These are phyloP conservation scores for Tolypocladium paradoxum DNA, from an alignment of 2,329 filamentous ascomycete genomes.

Conservation along the genomic window DNA sequence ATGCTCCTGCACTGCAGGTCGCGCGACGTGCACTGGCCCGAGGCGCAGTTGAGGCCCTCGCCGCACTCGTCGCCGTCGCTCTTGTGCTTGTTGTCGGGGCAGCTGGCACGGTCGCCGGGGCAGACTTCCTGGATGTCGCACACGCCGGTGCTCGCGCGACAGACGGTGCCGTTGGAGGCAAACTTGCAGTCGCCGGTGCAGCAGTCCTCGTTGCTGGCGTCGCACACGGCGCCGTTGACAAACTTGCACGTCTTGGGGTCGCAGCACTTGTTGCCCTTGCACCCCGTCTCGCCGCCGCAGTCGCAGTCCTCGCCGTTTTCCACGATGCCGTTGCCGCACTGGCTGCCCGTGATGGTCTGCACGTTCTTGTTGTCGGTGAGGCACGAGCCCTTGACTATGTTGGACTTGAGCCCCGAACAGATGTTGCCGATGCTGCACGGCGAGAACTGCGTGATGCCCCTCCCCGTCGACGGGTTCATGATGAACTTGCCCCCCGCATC, in stretches of 20 bases:
- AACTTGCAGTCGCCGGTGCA: slow-evolving; percentile 60
- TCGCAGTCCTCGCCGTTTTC: slow-evolving; percentile 92
- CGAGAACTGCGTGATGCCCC: slow-evolving; percentile 69
- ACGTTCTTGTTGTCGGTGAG: slow-evolving; percentile 80
- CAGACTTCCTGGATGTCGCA: slow-evolving; percentile 86
- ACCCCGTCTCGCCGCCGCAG: slow-evolving; percentile 68
- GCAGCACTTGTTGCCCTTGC: slow-evolving; percentile 71
- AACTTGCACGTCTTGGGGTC: slow-evolving; percentile 81
- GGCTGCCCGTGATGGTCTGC: slow-evolving; percentile 66
- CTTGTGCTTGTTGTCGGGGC: slow-evolving; percentile 61
- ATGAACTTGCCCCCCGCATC: slow-evolving; percentile 72
- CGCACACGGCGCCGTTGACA: slow-evolving; percentile 63
- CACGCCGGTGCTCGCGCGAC: slow-evolving; percentile 64
- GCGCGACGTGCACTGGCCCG: slow-evolving; percentile 88
- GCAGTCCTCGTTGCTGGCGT: slow-evolving; percentile 72
- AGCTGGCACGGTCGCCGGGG: slow-evolving; percentile 58
- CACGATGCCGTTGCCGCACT: slow-evolving; percentile 96
- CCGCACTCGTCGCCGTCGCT: slow-evolving; percentile 66
- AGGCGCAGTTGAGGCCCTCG: slow-evolving; percentile 63
- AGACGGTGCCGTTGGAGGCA: slow-evolving; percentile 57
- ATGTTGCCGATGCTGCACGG: slow-evolving; percentile 88
- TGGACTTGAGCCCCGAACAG: slow-evolving; percentile 73
- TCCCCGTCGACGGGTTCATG: slow-evolving; percentile 86
- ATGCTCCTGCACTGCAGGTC: slow-evolving; percentile 80
- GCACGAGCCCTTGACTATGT: slow-evolving; percentile 60